phyloP scores from a whole-genome alignment of 768 basidiomycete genomes.

The Trametes sanguinea region DNA sequence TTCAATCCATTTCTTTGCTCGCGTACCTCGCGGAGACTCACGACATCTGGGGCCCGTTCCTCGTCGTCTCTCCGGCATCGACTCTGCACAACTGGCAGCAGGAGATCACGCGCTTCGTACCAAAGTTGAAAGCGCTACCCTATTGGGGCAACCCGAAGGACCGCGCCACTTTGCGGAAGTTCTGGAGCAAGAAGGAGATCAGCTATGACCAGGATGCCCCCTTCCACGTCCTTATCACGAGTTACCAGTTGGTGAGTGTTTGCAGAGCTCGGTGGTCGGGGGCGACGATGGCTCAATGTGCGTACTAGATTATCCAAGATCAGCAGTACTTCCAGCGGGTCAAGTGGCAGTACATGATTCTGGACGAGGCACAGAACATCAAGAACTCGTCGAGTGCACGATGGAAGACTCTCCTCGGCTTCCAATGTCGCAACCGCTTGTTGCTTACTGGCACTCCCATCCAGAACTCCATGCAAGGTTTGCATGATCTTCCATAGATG shows the following conservation, averaged over 20 bases:
- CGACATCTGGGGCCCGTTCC: constrained; percentile 99
- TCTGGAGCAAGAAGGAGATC: constrained; percentile 98
- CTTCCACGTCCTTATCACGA: constrained; percentile 95
- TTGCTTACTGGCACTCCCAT: constrained; percentile 97
- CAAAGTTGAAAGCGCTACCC: constrained; percentile 88
- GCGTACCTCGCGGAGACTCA: constrained; percentile 96
- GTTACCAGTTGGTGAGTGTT: constrained; percentile 83
- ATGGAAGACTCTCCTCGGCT: constrained; percentile 96
- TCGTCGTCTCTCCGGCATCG: constrained; percentile 96
- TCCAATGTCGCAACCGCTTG: constrained; percentile 93
- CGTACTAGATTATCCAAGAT: constrained; percentile 83
- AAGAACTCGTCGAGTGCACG: constrained; percentile 95
- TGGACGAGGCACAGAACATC: constrained; percentile 99
- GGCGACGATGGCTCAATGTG: neutral
- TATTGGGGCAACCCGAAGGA: constrained; percentile 99
- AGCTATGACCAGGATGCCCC: constrained; percentile 94
- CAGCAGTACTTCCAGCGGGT: constrained; percentile 97
- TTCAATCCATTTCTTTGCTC: constrained; percentile 95
- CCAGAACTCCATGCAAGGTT: constrained; percentile 99
- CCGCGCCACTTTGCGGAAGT: constrained; percentile 89
- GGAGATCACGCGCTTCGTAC: constrained; percentile 94
- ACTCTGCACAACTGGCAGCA: constrained; percentile 99
- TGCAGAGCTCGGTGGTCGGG: too few relatives aligned
- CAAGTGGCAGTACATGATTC: constrained; percentile 99
- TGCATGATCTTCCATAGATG: constrained; percentile 20